Base-by-base conservation (phyloP, 2,329 filamentous ascomycete species). In the Penicillium sclerotigenum region DNA sequence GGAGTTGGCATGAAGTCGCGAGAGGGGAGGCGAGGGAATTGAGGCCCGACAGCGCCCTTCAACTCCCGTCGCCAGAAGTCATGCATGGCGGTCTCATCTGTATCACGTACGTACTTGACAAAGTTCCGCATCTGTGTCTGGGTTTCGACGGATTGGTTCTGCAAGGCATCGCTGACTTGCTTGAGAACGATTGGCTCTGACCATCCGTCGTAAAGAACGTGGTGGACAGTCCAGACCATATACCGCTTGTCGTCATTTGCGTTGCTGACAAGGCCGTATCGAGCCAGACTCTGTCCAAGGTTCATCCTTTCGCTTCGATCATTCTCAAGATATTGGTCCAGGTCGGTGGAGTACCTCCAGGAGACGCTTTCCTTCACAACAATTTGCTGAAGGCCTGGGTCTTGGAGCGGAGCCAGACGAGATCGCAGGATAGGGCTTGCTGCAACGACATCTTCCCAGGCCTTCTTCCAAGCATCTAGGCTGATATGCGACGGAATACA, bases 161-260 rank as follows among this genome's bases (percentile, higher is more conserved):
- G 57, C 48, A 72, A 56, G 5, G 65, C 65, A 28, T 69, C 61
- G 29, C 60, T 67, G 22, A 75, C 69, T 41, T 72, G 59, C 10
- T 73, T 64, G 3, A 75, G 66, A 28, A 76, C 69, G 2, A 74
- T 56, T 5, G 73, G 71, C 56, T 73, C 68, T 11, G 73, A 76
- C 73, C 73, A 75, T n/a, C 79, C 80, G 57, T 82, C 80, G 59
- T 81, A 81, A 5, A 81, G 68, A 13, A 77, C 79, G 57, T 82
- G 80, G 56, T 81, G 80, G 47, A 80, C 73, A 0, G 79, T 80
- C 69, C 78, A 79, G 24, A 81, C 71, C 59, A 82, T 75, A 54
- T 78, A 73, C 14, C 63, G 60, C 46, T 65, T 70, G 24, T 61
- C 62, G 18, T 67, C 59, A 8, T 52, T 58, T 16, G 41, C 24